Percentiles rank a stretch among this genome's conserved stretches.
Evolutionary conservation across 371 early-diverging fungal genomes (phyloP).

Genomic region (Parasitella parasitica): DNA sequence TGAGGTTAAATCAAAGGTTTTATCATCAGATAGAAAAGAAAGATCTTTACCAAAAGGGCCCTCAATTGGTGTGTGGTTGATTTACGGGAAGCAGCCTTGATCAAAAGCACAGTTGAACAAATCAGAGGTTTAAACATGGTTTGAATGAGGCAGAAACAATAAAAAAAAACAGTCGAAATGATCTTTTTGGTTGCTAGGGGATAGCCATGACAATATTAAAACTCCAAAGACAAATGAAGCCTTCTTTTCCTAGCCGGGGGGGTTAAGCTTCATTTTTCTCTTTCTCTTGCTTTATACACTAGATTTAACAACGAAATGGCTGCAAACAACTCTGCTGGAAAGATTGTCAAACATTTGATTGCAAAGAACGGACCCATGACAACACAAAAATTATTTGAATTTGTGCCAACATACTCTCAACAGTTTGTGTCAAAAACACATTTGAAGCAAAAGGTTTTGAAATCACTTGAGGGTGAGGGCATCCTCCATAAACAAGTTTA

Average conservation of each 20-base stretch:
- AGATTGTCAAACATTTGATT: conserved; percentile 35
- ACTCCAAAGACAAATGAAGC: background rate
- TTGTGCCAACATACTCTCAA: conserved; percentile 23
- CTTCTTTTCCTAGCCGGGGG: no score
- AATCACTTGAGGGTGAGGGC: conserved; percentile 25
- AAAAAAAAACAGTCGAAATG: background rate
- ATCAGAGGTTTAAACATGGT: conserved; percentile 28
- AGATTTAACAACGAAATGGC: background rate
- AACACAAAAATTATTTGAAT: conserved; percentile 22
- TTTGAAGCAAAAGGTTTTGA: conserved; percentile 34
- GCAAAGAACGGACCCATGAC: conserved; percentile 45
- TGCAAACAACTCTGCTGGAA: conserved; percentile 23
- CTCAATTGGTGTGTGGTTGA: background rate
- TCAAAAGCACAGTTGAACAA: conserved; percentile 20
- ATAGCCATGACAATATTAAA: background rate
- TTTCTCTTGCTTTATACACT: background rate
- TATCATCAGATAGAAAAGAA: background rate
- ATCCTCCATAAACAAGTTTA: conserved; percentile 26
- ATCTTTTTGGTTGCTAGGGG: background rate
- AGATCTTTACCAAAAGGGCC: conserved; percentile 9
- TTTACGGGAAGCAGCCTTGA: conserved; percentile 17
- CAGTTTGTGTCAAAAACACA: conserved; percentile 35
- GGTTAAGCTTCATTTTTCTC: background rate
- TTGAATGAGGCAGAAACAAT: background rate
- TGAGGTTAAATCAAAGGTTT: background rate